phyloP scores from a whole-genome alignment of 2,329 filamentous ascomycete species.

The Madurella fahalii region DNA sequence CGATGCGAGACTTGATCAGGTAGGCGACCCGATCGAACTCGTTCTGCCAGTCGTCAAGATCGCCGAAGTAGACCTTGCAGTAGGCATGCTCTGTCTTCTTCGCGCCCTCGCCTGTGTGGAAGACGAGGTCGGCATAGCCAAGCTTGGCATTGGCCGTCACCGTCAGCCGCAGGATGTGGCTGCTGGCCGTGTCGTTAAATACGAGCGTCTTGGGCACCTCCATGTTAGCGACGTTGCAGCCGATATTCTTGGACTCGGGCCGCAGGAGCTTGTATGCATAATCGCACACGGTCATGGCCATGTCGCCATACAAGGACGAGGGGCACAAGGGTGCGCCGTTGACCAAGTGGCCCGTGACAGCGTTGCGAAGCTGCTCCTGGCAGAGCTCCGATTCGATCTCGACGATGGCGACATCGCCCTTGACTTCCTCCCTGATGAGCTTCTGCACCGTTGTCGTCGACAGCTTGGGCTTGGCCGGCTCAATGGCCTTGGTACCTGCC shows the following conservation, averaged over 20 bases:
- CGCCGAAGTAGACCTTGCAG: slow-evolving; percentile 59
- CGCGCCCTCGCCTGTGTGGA: slow-evolving; percentile 56
- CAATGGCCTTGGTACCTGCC: slow-evolving; percentile 29
- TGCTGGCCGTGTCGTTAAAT: slow-evolving; percentile 40
- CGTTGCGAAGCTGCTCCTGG: slow-evolving; percentile 57
- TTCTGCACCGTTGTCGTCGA: slow-evolving; percentile 63
- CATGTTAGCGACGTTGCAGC: slow-evolving; percentile 62
- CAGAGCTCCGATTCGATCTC: slow-evolving; percentile 64
- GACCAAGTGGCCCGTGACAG: slow-evolving; percentile 59
- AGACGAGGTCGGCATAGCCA: slow-evolving; percentile 53
- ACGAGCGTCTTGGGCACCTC: slow-evolving; percentile 69
- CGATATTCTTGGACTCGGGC: slow-evolving; percentile 52
- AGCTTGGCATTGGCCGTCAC: slow-evolving; percentile 55
- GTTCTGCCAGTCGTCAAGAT: slow-evolving; percentile 55
- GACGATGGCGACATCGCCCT: slow-evolving; percentile 54
- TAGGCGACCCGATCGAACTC: slow-evolving; percentile 67
- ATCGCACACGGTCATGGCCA: slow-evolving; percentile 52
- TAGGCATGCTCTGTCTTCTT: slow-evolving; percentile 57
- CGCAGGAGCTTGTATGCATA: slow-evolving; percentile 63
- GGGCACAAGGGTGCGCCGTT: slow-evolving; percentile 40
- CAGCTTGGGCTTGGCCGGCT: slow-evolving; percentile 51
- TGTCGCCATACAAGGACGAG: slow-evolving; percentile 50
- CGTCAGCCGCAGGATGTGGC: slow-evolving; percentile 58
- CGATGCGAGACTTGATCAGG: slow-evolving; percentile 61
- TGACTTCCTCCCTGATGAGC: slow-evolving; percentile 58